Conservation (phyloP, 2,329 filamentous ascomycete species). For the Colletotrichum sp. region DNA sequence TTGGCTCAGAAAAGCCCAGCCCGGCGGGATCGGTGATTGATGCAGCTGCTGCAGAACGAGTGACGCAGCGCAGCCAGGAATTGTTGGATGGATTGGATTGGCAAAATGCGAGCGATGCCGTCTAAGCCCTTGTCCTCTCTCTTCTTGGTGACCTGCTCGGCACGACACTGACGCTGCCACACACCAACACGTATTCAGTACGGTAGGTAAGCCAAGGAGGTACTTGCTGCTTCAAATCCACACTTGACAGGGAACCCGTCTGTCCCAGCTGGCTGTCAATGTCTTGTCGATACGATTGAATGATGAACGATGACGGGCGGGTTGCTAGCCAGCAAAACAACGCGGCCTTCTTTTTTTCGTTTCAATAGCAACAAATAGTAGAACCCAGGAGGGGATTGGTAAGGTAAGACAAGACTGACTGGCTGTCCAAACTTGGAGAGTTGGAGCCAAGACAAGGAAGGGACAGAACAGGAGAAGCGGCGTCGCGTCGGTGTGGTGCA, state of each 20-base stretch:
- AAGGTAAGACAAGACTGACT: not conserved
- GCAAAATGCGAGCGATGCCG: constrained; percentile 8
- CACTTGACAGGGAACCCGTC: not conserved
- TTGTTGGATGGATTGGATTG: not conserved
- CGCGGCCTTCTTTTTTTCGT: not conserved
- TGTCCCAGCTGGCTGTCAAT: not conserved
- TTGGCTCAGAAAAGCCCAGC: not conserved
- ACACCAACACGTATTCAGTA: not conserved
- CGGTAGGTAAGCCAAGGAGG: not conserved
- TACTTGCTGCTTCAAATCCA: not conserved
- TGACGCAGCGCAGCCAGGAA: constrained; percentile 4
- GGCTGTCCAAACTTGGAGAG: not conserved
- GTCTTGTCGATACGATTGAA: not conserved
- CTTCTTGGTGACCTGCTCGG: not conserved
- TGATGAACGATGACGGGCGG: not conserved
- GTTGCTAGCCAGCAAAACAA: not conserved
- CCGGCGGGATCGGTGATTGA: constrained; percentile 3
- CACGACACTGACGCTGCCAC: not conserved
- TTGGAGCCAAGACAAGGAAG: not conserved
- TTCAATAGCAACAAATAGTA: not conserved
- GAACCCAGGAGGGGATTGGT: not conserved
- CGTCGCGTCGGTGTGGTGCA: not conserved
- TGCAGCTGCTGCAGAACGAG: constrained; percentile 15
- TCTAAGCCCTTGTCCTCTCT: constrained; percentile 13
- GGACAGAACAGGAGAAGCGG: not conserved